These are phyloP conservation scores for Penicillium cosmopolitanum DNA, from an alignment of 495 filamentous ascomycete species.

Conservation along the genomic window DNA sequence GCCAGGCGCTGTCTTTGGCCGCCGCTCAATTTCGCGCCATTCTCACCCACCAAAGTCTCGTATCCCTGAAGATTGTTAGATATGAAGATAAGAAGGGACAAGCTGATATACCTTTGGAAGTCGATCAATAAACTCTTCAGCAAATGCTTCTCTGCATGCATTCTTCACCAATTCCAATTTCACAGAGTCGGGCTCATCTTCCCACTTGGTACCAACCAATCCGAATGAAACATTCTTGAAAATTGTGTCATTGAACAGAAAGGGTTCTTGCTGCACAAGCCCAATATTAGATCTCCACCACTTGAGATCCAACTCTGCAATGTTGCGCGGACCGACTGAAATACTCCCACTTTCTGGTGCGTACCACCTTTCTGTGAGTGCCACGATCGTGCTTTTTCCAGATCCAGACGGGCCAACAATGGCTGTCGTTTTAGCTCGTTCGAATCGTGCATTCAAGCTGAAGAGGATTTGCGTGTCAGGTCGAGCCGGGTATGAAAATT, in stretches of 20 bases:
- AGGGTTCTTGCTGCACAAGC: constrained; percentile 59
- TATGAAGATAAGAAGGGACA: neutral
- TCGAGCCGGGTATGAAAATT: constrained; percentile 63
- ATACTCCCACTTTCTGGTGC: constrained; percentile 49
- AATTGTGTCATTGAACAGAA: constrained; percentile 73
- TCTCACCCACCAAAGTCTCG: constrained; percentile 39
- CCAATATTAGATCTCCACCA: constrained; percentile 84
- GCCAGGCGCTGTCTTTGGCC: constrained; percentile 65
- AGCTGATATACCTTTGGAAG: constrained; percentile 31
- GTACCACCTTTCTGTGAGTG: constrained; percentile 67
- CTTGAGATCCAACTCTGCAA: constrained; percentile 68
- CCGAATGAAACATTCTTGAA: constrained; percentile 80
- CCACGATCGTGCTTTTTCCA: constrained; percentile 70
- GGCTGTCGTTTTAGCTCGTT: constrained; percentile 50
- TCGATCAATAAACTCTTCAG: constrained; percentile 44
- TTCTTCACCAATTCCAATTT: constrained; percentile 45
- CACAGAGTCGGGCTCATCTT: constrained; percentile 48
- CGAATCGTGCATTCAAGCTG: constrained; percentile 43
- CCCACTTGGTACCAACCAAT: constrained; percentile 66
- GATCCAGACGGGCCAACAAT: constrained; percentile 63
- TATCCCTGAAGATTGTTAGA: constrained; percentile 32
- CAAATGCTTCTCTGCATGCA: constrained; percentile 69
- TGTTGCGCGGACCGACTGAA: constrained; percentile 48
- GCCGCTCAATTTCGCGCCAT: constrained; percentile 40
- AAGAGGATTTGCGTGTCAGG: constrained; percentile 43